These are phyloP conservation scores for Clarireedia monteithiana DNA, from an alignment of 2,329 filamentous ascomycete species.

Conservation along the genomic window DNA sequence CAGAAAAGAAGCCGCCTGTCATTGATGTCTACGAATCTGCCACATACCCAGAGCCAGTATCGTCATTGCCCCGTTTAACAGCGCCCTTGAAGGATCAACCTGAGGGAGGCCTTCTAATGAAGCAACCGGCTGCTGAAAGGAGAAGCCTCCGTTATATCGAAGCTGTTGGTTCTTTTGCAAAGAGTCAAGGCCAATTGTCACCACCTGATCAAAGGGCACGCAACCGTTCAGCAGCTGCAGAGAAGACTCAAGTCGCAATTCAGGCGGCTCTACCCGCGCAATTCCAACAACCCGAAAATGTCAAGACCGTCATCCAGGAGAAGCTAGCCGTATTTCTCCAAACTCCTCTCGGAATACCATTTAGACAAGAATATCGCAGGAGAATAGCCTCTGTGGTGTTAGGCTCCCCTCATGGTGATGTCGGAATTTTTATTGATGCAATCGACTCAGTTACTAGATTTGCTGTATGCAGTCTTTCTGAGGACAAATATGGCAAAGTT, in stretches of 20 bases:
- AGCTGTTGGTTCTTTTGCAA: slow-evolving; percentile 23
- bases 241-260: background rate
- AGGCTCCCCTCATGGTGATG: slow-evolving; percentile 64
- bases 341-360: slow-evolving; percentile 54
- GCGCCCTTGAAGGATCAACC: slow-evolving; percentile 20
- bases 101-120: slow-evolving; percentile 24
- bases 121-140: slow-evolving; percentile 12
- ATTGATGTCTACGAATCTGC: slow-evolving; percentile 1
- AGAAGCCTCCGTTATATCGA: slow-evolving; percentile 14
- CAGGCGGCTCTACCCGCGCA: background rate
- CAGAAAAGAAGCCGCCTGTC: slow-evolving; percentile 31
- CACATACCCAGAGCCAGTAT: slow-evolving; percentile 23
- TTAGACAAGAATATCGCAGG: slow-evolving; percentile 62
- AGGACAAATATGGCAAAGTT: slow-evolving; percentile 83
- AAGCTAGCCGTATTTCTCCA: slow-evolving; percentile 27
- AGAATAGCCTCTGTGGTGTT: slow-evolving; percentile 61
- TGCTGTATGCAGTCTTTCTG: slow-evolving; percentile 63
- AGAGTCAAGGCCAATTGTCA: slow-evolving; percentile 24
- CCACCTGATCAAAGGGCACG: slow-evolving; percentile 10
- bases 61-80: slow-evolving; percentile 22
- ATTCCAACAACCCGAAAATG: background rate
- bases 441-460: slow-evolving; percentile 62
- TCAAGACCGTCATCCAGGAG: slow-evolving; percentile 1
- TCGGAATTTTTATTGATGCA: slow-evolving; percentile 62
- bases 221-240: background rate